Evolutionary conservation across 2,329 filamentous ascomycete genomes (phyloP).

Genomic region (Alternaria incomplexa): DNA sequence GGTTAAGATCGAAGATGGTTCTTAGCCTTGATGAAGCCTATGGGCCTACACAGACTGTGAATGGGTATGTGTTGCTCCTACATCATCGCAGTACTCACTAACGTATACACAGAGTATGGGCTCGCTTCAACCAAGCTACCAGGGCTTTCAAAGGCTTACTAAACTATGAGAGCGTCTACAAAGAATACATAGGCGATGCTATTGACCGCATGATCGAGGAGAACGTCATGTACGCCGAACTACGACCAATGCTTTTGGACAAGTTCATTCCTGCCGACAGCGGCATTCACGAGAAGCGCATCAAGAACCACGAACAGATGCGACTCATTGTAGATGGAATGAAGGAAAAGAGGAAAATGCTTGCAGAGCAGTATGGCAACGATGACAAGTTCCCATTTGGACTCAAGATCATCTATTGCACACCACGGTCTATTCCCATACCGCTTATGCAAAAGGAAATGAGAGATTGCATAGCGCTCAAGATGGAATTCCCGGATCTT

Average conservation of each 20-base stretch:
- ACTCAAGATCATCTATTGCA: constrained; percentile 75
- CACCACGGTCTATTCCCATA: constrained; percentile 65
- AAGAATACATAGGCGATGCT: constrained; percentile 64
- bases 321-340: constrained; percentile 55
- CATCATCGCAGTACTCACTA: not conserved
- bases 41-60: constrained; percentile 53
- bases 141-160: constrained; percentile 76
- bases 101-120: constrained; percentile 54
- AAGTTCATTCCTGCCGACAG: constrained; percentile 68
- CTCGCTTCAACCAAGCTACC: constrained; percentile 71
- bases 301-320: constrained; percentile 67
- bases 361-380: constrained; percentile 42
- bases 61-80: constrained; percentile 55
- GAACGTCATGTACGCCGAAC: constrained; percentile 73
- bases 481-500: constrained; percentile 61
- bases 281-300: constrained; percentile 52
- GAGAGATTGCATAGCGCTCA: constrained; percentile 67
- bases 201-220: constrained; percentile 68
- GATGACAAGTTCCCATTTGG: constrained; percentile 62
- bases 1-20: constrained; percentile 68
- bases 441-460: constrained; percentile 60
- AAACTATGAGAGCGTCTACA: constrained; percentile 69
- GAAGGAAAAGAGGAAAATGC: constrained; percentile 53
- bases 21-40: constrained; percentile 68
- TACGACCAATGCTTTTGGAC: constrained; percentile 72